Evolutionary conservation across 2,329 filamentous ascomycete species (phyloP).

Genomic region (Phialophora verrucosa): DNA sequence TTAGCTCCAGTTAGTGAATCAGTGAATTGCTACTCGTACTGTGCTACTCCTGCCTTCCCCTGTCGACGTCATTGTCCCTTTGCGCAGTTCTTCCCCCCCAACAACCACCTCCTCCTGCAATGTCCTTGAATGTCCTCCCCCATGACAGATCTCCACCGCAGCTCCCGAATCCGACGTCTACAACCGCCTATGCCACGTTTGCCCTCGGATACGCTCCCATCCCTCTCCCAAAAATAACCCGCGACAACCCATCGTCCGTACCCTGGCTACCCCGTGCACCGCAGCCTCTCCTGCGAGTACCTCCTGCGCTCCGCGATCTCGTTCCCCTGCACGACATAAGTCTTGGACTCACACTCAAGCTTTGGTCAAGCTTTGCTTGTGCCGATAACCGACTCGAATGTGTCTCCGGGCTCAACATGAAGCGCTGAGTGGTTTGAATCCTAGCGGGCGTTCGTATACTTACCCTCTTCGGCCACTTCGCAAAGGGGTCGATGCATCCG

Average conservation of each 20-base stretch:
- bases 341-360: conserved; percentile 41
- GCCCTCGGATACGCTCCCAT: conserved; percentile 1
- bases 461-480: not conserved
- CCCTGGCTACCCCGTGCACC: conserved; percentile 11
- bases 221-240: conserved; percentile 22
- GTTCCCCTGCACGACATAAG: conserved; percentile 15
- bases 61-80: conserved; percentile 28
- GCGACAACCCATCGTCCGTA: not conserved
- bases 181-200: conserved; percentile 10
- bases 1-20: not conserved
- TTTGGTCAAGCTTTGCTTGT: conserved; percentile 51
- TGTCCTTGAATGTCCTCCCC: conserved; percentile 5
- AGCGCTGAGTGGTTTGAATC: conserved; percentile 40
- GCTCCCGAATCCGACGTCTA: not conserved
- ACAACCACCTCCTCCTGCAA: conserved; percentile 23
- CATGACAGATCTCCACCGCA: not conserved
- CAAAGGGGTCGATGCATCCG: not conserved
- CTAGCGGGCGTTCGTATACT: conserved; percentile 22
- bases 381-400: conserved; percentile 27
- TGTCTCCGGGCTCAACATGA: conserved; percentile 33
- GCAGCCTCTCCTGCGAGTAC: not conserved
- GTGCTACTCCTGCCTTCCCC: conserved; percentile 13
- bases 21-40: not conserved
- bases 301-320: conserved; percentile 15
- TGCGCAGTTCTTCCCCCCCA: not conserved